Evolutionary conservation across 1,284 basidiomycete genomes (phyloP).

Genomic region (Sparassis latifolia): DNA sequence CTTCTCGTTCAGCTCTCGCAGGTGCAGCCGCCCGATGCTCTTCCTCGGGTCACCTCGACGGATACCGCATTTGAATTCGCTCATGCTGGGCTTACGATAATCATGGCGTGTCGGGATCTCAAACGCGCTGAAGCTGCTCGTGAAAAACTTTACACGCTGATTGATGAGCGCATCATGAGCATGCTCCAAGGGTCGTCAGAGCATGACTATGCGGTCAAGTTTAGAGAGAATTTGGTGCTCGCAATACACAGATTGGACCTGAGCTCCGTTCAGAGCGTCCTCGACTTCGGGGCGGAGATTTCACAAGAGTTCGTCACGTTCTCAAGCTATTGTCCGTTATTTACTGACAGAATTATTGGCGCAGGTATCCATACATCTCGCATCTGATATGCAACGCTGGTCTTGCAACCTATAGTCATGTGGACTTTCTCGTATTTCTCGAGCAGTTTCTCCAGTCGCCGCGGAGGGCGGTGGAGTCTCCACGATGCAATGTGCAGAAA

Average conservation of each 20-base stretch:
- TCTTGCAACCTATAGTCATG: constrained; percentile 53
- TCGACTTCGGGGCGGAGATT: constrained; percentile 58
- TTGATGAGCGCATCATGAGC: constrained; percentile 47
- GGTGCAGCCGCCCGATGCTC: constrained; percentile 40
- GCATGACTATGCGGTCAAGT: constrained; percentile 46
- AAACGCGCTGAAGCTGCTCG: constrained; percentile 61
- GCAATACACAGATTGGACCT: constrained; percentile 64
- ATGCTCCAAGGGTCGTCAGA: constrained; percentile 31
- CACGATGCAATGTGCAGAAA: constrained; percentile 57
- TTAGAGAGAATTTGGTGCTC: constrained; percentile 57
- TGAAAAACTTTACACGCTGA: constrained; percentile 40
- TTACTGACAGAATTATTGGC: constrained; percentile 2
- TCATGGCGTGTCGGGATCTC: constrained; percentile 76
- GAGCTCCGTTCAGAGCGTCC: constrained; percentile 53
- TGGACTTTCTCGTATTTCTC: constrained; percentile 47
- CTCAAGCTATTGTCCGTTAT: not conserved
- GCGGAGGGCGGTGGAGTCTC: constrained; percentile 47
- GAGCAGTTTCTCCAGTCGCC: constrained; percentile 47
- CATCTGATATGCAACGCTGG: constrained; percentile 84
- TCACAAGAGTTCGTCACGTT: constrained; percentile 40
- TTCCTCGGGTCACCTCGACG: constrained; percentile 31
- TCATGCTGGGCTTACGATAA: constrained; percentile 56
- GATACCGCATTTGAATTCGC: not conserved
- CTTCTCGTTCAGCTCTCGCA: constrained; percentile 67
- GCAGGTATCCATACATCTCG: constrained; percentile 77